A percentile compares a stretch with the other conserved stretches of the same genome.
Evolutionary conservation across 2,329 filamentous ascomycete genomes (phyloP).

Genomic region (Rutstroemia sydowiana): DNA sequence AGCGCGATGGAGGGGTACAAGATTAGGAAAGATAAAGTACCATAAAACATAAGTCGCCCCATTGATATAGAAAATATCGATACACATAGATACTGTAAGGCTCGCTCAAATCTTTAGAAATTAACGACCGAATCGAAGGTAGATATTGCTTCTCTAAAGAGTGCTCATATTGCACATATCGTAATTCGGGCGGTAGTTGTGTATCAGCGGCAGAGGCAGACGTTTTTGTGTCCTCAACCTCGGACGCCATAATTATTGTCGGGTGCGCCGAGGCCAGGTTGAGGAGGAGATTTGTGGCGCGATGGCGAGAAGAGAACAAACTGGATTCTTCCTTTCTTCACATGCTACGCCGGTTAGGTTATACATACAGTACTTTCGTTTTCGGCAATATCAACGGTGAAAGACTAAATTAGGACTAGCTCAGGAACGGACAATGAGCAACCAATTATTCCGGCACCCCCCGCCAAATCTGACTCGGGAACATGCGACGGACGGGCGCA

Average conservation of each 20-base stretch:
- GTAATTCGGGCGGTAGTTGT: constrained; percentile 39
- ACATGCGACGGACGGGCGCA: too few species aligned
- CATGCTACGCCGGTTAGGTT: not conserved
- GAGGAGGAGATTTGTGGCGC: not conserved
- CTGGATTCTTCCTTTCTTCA: not conserved
- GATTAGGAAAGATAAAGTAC: constrained; percentile 36
- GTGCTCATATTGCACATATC: constrained; percentile 57
- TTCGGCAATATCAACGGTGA: not conserved
- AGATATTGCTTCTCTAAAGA: constrained; percentile 58
- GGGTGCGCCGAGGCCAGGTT: not conserved
- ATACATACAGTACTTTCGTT: not conserved
- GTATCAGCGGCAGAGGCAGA: not conserved
- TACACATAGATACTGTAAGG: constrained; percentile 99
- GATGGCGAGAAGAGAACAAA: not conserved
- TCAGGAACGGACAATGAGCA: not conserved
- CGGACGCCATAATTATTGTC: constrained; percentile 9
- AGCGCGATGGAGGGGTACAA: not conserved
- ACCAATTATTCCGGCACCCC: not conserved
- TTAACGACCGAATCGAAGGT: constrained; percentile 81
- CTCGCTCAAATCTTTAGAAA: constrained; percentile 93
- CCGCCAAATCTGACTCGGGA: not conserved
- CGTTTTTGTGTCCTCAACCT: not conserved
- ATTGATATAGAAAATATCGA: constrained; percentile 95
- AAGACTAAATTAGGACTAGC: not conserved
- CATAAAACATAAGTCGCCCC: constrained; percentile 96